Conservation (phyloP, 2,329 filamentous ascomycete genomes). For the Fusarium siculi region DNA sequence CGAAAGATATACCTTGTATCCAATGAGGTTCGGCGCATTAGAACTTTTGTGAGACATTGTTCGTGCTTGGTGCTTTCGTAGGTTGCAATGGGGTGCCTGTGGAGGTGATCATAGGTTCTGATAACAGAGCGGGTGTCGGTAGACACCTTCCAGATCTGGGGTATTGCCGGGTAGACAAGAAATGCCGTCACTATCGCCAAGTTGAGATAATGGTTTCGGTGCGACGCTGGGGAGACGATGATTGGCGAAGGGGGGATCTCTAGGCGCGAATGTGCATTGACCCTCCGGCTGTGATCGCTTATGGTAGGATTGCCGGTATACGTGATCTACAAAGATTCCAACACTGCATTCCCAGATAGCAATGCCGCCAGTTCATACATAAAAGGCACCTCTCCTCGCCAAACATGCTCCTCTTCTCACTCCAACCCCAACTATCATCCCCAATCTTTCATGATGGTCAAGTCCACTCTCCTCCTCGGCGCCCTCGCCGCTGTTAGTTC, state of each 20-base stretch:
- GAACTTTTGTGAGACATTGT: slow-evolving; percentile 21
- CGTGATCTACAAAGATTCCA: neutral
- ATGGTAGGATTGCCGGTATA: neutral
- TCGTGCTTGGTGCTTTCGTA: neutral
- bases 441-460: slow-evolving; percentile 30
- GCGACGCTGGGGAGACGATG: neutral
- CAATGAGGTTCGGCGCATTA: neutral
- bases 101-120: neutral
- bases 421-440: neutral
- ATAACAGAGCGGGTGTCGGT: neutral
- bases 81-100: neutral
- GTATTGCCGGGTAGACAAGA: neutral
- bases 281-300: neutral
- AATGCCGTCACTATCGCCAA: slow-evolving; percentile 23
- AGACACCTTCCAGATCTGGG: slow-evolving; percentile 31
- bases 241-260: slow-evolving; percentile 4
- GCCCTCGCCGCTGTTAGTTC: slow-evolving; percentile 17
- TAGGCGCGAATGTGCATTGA: neutral
- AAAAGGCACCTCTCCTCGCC: neutral
- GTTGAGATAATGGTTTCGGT: slow-evolving; percentile 13
- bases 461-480: slow-evolving; percentile 22
- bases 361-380: neutral
- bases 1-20: neutral
- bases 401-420: neutral
- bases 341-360: neutral